These are phyloP conservation scores for Volutella citrinella DNA, from an alignment of 2,329 filamentous ascomycete genomes.

Conservation along the genomic window DNA sequence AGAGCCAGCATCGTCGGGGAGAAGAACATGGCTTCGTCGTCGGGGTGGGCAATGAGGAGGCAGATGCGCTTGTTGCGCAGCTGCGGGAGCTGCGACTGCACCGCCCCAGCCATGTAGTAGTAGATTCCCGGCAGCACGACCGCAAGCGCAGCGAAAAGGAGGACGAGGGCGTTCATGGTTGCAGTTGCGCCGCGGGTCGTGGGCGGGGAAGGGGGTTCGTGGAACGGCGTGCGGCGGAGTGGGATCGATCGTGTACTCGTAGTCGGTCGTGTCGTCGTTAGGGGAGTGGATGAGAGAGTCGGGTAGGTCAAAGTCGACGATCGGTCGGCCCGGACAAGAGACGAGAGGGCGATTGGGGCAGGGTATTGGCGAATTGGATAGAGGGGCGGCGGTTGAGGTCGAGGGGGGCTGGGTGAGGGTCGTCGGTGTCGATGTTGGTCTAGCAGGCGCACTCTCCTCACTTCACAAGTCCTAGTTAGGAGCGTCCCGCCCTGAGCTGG, in stretches of 20 bases:
- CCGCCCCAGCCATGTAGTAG: slow-evolving; percentile 47
- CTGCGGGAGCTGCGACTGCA: slow-evolving; percentile 56
- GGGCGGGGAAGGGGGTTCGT: not conserved
- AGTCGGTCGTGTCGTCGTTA: too few relatives aligned
- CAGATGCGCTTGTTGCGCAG: slow-evolving; percentile 83
- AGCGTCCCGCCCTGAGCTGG: too few relatives aligned
- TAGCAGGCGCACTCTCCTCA: too few relatives aligned
- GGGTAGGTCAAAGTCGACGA: not conserved
- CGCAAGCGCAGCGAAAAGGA: slow-evolving; percentile 24
- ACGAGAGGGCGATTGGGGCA: too few relatives aligned
- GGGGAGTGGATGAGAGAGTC: too few relatives aligned
- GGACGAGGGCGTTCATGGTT: slow-evolving; percentile 18
- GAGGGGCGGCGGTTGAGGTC: slow-evolving; percentile 4
- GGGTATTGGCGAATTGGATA: too few relatives aligned
- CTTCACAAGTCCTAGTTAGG: too few relatives aligned
- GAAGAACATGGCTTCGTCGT: slow-evolving; percentile 99
- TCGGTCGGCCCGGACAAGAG: slow-evolving; percentile 3
- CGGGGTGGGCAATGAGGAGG: slow-evolving; percentile 92
- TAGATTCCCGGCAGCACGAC: slow-evolving; percentile 49
- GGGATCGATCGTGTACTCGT: too few relatives aligned
- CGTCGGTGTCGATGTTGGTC: too few relatives aligned
- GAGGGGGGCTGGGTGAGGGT: too few relatives aligned
- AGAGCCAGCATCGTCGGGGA: slow-evolving; percentile 83
- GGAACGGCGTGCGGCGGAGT: too few relatives aligned
- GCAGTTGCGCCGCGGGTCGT: not conserved